Conservation (phyloP, 75 land plant species). For the Selaginella moellendorffii region DNA sequence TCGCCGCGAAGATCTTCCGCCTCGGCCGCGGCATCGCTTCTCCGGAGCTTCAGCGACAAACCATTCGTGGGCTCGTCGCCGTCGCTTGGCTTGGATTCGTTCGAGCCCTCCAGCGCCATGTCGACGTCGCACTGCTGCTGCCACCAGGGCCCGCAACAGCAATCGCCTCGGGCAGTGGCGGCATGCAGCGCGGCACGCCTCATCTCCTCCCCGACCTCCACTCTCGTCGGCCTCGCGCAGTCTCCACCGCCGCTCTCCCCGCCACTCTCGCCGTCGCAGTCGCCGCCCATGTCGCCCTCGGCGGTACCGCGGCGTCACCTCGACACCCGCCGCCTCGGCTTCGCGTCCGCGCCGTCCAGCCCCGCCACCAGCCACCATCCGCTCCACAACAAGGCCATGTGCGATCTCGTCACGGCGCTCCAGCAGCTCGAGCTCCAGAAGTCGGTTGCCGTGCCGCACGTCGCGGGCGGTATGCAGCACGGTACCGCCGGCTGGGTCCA, state of each 20-base stretch:
- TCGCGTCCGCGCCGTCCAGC: neutral
- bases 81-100: no score
- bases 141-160: no score
- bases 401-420: neutral
- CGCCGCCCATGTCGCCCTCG: neutral
- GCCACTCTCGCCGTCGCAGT: neutral
- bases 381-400: neutral
- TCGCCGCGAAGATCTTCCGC: no score
- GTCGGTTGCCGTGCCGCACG: neutral
- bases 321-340: neutral
- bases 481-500: no score
- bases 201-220: neutral
- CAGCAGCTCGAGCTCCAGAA: neutral
- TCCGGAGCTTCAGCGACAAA: no score
- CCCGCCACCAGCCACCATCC: neutral
- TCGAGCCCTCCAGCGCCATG: no score
- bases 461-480: no score
- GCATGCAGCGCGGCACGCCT: neutral
- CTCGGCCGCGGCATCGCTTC: no score
- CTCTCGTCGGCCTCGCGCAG: neutral
- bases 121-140: no score
- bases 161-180: no score
- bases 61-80: no score
- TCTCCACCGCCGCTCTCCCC: neutral
- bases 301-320: neutral